phyloP scores from a whole-genome alignment of 2,329 filamentous ascomycete species.

The Colletotrichum higginsianum region DNA sequence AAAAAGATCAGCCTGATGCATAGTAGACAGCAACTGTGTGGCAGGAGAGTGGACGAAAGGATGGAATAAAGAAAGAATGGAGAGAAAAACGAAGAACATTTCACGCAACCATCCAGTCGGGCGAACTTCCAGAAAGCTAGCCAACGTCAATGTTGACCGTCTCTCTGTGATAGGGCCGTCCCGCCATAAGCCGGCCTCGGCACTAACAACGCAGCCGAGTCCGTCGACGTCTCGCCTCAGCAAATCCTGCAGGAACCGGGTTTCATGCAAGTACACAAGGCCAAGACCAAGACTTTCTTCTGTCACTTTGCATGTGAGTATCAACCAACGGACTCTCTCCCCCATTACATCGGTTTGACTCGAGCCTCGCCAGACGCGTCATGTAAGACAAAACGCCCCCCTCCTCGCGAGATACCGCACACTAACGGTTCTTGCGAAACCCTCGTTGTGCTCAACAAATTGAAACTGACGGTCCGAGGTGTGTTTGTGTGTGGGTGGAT shows the following conservation, averaged over 20 bases:
- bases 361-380: constrained; percentile 29
- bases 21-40: constrained; percentile 5
- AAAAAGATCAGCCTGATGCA: constrained; percentile 35
- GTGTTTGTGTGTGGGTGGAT: no score
- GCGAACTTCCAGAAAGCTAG: neutral
- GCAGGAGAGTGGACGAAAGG: neutral
- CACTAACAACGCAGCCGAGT: constrained; percentile 26
- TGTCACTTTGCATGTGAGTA: constrained; percentile 2
- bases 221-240: constrained; percentile 15
- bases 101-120: constrained; percentile 10
- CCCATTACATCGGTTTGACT: constrained; percentile 30
- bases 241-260: constrained; percentile 40
- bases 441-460: neutral
- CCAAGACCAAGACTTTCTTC: no score
- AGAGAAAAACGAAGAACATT: neutral
- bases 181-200: neutral
- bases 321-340: neutral
- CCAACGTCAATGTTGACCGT: constrained; percentile 9
- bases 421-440: constrained; percentile 16
- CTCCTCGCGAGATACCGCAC: neutral
- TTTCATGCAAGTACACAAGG: constrained; percentile 29
- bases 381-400: constrained; percentile 9
- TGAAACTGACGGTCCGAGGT: constrained; percentile 5
- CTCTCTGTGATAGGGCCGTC: constrained; percentile 9
- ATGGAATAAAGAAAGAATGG: constrained; percentile 4